Evolutionary conservation across 2,329 filamentous ascomycete species (phyloP), one percentile per base, ranked within the genome.

Genomic region (Cytospora leucostoma): DNA sequence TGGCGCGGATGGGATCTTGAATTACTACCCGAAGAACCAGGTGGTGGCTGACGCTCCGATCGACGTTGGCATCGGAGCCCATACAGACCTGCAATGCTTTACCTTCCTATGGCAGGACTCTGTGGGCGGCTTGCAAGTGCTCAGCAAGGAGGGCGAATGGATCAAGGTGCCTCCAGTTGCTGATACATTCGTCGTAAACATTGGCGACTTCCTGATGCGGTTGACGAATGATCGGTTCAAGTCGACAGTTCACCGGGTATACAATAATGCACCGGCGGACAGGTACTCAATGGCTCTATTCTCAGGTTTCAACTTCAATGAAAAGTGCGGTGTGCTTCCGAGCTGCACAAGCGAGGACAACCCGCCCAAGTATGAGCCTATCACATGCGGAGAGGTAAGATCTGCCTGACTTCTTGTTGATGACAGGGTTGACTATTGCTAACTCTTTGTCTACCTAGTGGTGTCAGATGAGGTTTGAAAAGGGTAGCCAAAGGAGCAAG

Each of bases 241-340:
- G 68, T 66, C 61, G 47, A 83, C 80, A 0, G 78, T 83, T 19
- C 82, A 84, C 68, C 73, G 81, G 11, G 80, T 85, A 2, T 77
- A 76, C 34, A 81, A 81, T 62, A 71, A 74, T 51, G 74, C 75
- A 0, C 67, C 68, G 0, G 70, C 71, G 11, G 80, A 80, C 54
- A 73, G 82, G 13, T 80, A 83, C 40, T 83, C 79, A 0, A 82
- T 85, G 79, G 81, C 82, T 0, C 84, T 85, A 68, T 85, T 85
- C 71, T 80, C 84, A 60, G 79, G 79, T 0, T 78, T 84, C 62
- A 83, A 84, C 67, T 80, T 81, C 56, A 80, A 85, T 59, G 79
- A 79, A 35, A 77, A 79, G 19, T 79, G 79, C 62, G 74, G 76
- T 8, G 80, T 84, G 8, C 74, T 83, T 19, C 77, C 79, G 0